Evolutionary conservation across 2,329 filamentous ascomycete species (phyloP).

Genomic region (Arachnomyces sp.): DNA sequence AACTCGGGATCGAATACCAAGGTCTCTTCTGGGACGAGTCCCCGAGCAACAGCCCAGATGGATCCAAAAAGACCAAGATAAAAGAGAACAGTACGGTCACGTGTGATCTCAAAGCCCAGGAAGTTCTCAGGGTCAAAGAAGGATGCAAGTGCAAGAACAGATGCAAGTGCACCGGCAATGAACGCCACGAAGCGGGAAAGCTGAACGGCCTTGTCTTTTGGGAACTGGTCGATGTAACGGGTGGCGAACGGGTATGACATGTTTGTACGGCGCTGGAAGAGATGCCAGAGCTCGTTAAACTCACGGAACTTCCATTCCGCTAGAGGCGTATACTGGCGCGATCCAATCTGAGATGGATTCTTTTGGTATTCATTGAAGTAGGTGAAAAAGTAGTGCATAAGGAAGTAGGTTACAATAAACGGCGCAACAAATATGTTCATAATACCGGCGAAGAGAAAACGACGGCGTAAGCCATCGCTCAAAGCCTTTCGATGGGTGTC

Average conservation of each 20-base stretch:
- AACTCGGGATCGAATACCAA: conserved; percentile 87
- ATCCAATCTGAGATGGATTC: conserved; percentile 79
- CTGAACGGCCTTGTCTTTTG: conserved; percentile 87
- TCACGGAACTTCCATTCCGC: conserved; percentile 98
- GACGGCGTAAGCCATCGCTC: conserved; percentile 66
- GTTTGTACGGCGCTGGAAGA: conserved; percentile 81
- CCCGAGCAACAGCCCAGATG: conserved; percentile 75
- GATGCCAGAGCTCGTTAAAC: conserved; percentile 91
- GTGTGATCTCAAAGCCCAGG: conserved; percentile 83
- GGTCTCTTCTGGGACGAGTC: conserved; percentile 79
- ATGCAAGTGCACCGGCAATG: conserved; percentile 75
- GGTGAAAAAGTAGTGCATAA: conserved; percentile 86
- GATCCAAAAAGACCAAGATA: conserved; percentile 78
- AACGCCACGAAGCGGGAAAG: conserved; percentile 79
- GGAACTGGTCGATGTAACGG: conserved; percentile 90
- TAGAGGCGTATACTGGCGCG: conserved; percentile 82
- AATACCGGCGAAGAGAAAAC: conserved; percentile 75
- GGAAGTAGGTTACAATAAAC: conserved; percentile 75
- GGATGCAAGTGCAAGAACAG: conserved; percentile 74
- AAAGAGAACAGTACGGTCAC: conserved; percentile 80
- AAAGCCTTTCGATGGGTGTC: conserved; percentile 71
- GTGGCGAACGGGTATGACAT: conserved; percentile 94
- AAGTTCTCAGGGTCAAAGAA: conserved; percentile 88
- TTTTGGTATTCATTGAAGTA: conserved; percentile 98
- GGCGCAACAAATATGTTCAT: conserved; percentile 83